Base-by-base conservation (phyloP, 2,329 filamentous ascomycete species). In the Monilinia fructigena region DNA sequence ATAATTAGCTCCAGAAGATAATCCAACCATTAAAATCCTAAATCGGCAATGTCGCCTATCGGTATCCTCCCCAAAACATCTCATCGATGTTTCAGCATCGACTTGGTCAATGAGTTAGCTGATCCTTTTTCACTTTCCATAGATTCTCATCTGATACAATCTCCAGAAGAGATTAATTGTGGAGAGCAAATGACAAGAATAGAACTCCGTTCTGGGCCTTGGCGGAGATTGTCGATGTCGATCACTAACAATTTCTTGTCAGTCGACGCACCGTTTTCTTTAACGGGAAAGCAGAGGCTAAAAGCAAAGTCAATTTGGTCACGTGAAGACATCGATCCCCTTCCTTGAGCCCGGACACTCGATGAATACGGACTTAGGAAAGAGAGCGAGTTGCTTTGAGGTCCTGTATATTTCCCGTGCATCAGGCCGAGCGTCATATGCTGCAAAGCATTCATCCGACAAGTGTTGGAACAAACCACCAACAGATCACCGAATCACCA, bases 1-100 rank as follows among this genome's bases (percentile, higher is more conserved):
- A 40, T 2, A 14, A 40, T 40, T 40, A 14, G 38, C 38, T 40
- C 38, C 8, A 7, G 3, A 7, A 40, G 31, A 11, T 28, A 3
- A 58, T 58, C 20, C 40, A 23, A 58, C 26, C 40, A 16, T 10
- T 16, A 28, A 45, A 31, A 2, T 45, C 42, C 3, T 7, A n/a
- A 48, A 38, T 50, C 20, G 26, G 26, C 2, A 59, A 48, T 23
- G 20, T 42, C 56, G 42, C 42, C 55, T 56, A 56, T 56, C 38
- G 40, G 16, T 28, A 18, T 45, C 16, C 58, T 8, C 58, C 58
- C 58, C 38, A 23, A 59, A 60, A 50, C 58, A 60, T 12, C 38
- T 26, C 28, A 48, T 38, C 42, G 12, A 35, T 35, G 56, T 60
- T 60, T 60, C 56, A 60, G 56, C 42, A 20, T 47, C 26, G 45